Base-by-base conservation (phyloP, 2,329 filamentous ascomycete genomes). In the Venturia pyrina region DNA sequence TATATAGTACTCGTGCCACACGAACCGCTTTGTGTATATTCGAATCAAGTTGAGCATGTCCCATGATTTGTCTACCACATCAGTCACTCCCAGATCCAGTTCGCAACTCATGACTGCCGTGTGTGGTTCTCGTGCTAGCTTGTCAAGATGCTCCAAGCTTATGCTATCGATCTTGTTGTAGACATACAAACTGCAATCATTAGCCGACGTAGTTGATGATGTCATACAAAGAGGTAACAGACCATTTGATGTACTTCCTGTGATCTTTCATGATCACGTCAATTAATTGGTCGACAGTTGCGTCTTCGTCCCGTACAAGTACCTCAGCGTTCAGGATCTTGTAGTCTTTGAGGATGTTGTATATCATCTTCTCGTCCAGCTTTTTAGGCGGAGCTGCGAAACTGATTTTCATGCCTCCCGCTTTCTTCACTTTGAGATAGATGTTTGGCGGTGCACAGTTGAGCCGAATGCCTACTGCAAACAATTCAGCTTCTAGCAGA, bases 121-220 rank as follows among this genome's bases (percentile, higher is more conserved):
- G 76, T 98, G 83, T 3, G 92, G 91, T 78, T 99, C 96, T 68
- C 92, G 88, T 5, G 96, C 95, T 28, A 99, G 83, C 75, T 89
- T 87, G 81, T 99, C 90, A 61, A 99, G 85, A 78, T 96, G 96
- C 75, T 97, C 92, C 70, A 99, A 85, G 53, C 89, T 93, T 68
- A 99, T 90, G 75, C 87, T 89, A 80, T 99, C 95, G 79, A 99
- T 96, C 80, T 99, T 99, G 88, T 99, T 99, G 87, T 99, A 99
- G 41, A 98, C 93, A 79, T 99, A 99, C 41, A 99, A 83, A 74
- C 91, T 82, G 41, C 17, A 13, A 2, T 19, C 15, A 15, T 59
- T 21, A 59, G 53, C 19, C n/a, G 34, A 13, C 1, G 88, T 75
- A 72, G 83, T 86, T 6, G 21, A 48, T 5, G 10, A 19, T 40